These are phyloP conservation scores for Phytophthora melonis DNA, from an alignment of 352 stramenopile species.

Conservation along the genomic window DNA sequence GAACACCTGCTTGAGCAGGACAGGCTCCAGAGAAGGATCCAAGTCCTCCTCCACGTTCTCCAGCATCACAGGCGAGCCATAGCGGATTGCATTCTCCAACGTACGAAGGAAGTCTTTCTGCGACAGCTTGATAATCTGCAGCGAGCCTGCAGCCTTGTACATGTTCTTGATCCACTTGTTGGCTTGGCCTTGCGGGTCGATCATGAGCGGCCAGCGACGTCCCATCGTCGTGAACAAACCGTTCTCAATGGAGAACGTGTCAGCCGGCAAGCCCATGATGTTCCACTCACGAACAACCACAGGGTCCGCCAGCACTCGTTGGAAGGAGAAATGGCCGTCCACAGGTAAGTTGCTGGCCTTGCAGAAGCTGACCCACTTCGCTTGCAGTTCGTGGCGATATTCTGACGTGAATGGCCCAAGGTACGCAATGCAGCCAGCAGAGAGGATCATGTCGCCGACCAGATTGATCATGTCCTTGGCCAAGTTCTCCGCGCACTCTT, in stretches of 20 bases:
- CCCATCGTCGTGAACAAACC: slow-evolving; percentile 93
- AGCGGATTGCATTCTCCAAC: slow-evolving; percentile 93
- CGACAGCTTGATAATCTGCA: slow-evolving; percentile 95
- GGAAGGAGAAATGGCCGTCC: slow-evolving; percentile 85
- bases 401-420: slow-evolving; percentile 92
- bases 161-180: slow-evolving; percentile 96
- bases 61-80: slow-evolving; percentile 91
- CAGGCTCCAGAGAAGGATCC: slow-evolving; percentile 93
- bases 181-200: slow-evolving; percentile 94
- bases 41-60: slow-evolving; percentile 96
- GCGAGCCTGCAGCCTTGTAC: slow-evolving; percentile 74
- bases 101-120: slow-evolving; percentile 94
- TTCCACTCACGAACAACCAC: slow-evolving; percentile 94
- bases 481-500: slow-evolving; percentile 79
- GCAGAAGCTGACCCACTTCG: slow-evolving; percentile 88
- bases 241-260: slow-evolving; percentile 95
- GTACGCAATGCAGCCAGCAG: slow-evolving; percentile 93
- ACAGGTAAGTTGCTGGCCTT: slow-evolving; percentile 86
- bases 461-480: slow-evolving; percentile 91
- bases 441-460: slow-evolving; percentile 94
- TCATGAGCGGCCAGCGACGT: slow-evolving; percentile 94
- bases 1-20: slow-evolving; percentile 94
- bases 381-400: slow-evolving; percentile 84
- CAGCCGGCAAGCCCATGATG: slow-evolving; percentile 92
- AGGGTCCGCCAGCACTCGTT: slow-evolving; percentile 83